Evolutionary conservation across 805 yeast genomes (phyloP), one percentile per base, ranked within the genome.

Genomic region (Teunomyces pallodes): DNA sequence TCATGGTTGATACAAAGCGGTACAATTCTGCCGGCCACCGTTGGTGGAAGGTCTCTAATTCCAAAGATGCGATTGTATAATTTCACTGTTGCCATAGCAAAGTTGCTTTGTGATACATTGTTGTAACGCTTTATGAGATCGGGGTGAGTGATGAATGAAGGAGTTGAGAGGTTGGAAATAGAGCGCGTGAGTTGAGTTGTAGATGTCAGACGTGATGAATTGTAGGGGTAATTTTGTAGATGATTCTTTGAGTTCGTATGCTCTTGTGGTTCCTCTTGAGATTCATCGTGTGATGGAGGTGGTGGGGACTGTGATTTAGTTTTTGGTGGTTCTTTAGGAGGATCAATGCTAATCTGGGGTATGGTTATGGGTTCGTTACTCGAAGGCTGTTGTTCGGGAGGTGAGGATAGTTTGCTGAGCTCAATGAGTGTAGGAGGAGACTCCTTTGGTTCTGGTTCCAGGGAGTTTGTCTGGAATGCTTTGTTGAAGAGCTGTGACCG

Each of bases 21-120:
- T n/a, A 91, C 79, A 31, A 75, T 70, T 51, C 98, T 73, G 2
- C 97, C 97, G 40, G 82, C 76, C 36, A 73, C 75, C 0, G 94
- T 77, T 13, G 81, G 80, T 7, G 81, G 77, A 10, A 71, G 59
- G 8, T 74, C 70, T 24, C 71, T 59, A 10, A 71, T 69, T 32
- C 86, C 84, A 31, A 80, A 46, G 2, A 83, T 31, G 26, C 65
- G 57, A 45, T 78, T 64, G 48, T 65, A 67, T 4, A 70, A 32
- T 13, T 53, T 48, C 2, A 49, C 49, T 13, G 64, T 36, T 3
- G 40, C 33, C 12, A 54, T 55, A 0, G 57, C 6, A 33, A 56
- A 53, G 33, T 47, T 38, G 47, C 49, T 51, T 5, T 46, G 43
- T 4, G 55, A 47, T 17, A 32, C 9, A 16, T n/a, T 26, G 12